These are phyloP conservation scores for Xylaria longipes DNA, from an alignment of 495 filamentous ascomycete species.

Conservation along the genomic window DNA sequence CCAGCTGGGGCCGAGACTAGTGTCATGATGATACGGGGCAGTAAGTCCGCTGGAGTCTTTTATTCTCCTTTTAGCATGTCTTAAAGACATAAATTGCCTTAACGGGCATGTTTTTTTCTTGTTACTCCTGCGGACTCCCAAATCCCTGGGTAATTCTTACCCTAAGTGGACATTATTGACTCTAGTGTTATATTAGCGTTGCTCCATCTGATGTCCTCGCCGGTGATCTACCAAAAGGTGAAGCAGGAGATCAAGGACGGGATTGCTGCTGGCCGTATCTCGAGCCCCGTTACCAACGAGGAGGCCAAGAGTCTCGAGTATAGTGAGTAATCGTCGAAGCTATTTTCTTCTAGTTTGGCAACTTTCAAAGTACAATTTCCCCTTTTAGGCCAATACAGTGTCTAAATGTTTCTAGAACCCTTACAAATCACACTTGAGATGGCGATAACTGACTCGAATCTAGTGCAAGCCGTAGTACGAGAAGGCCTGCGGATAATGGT, in stretches of 20 bases:
- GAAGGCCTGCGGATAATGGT: constrained; percentile 58
- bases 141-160: too few species aligned
- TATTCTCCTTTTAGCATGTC: too few species aligned
- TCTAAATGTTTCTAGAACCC: background rate
- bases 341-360: background rate
- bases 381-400: background rate
- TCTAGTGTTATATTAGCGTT: too few species aligned
- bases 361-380: background rate
- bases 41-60: too few species aligned
- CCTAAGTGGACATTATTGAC: too few species aligned
- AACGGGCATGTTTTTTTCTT: too few species aligned
- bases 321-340: constrained; percentile 10
- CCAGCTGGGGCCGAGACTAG: constrained; percentile 68
- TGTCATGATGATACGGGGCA: constrained; percentile 38
- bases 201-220: constrained; percentile 54
- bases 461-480: constrained; percentile 54
- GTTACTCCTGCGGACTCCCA: too few species aligned
- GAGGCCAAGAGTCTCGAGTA: constrained; percentile 52
- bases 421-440: background rate
- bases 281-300: constrained; percentile 44
- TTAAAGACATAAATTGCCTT: too few species aligned
- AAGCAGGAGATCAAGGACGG: constrained; percentile 60
- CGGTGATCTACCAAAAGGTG: constrained; percentile 54
- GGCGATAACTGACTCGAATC: background rate
- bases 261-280: constrained; percentile 39